Conservation (phyloP, 2,329 filamentous ascomycete species). For the Microsporum audouinii region DNA sequence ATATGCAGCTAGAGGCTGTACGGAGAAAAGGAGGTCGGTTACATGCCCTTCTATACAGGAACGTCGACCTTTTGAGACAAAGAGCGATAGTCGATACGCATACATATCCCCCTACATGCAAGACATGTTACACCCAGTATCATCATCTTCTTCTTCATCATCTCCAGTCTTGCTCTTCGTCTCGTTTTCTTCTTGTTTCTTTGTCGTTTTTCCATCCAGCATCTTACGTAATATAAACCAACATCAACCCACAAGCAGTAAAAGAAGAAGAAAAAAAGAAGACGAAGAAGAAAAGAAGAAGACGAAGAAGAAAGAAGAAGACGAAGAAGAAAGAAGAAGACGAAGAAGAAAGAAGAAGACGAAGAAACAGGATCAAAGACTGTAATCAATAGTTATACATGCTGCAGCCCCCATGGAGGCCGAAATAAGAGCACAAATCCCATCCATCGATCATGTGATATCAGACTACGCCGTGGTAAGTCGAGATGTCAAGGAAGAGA, state of each 20-base stretch:
- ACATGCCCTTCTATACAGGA: too few relatives aligned
- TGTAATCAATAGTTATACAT: not conserved
- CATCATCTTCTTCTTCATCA: too few relatives aligned
- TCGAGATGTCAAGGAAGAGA: conserved; percentile 8
- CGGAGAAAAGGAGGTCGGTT: not conserved
- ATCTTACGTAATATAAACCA: not conserved
- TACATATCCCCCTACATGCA: too few relatives aligned
- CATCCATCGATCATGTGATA: conserved; percentile 75
- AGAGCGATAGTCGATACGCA: not conserved
- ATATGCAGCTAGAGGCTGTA: not conserved
- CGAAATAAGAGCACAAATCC: conserved; percentile 73
- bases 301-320: not conserved
- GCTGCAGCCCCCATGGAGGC: conserved; percentile 54
- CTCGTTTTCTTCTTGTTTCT: too few relatives aligned
- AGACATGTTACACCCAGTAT: too few relatives aligned
- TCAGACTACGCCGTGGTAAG: conserved; percentile 73
- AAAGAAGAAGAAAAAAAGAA: not conserved
- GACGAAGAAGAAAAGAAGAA: not conserved
- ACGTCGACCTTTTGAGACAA: not conserved
- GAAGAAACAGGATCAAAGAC: not conserved
- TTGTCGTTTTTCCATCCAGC: too few relatives aligned
- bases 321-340: not conserved
- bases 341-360: not conserved
- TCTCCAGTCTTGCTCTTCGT: too few relatives aligned
- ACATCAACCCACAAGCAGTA: not conserved